These are phyloP conservation scores for Gamsiella multidivaricata DNA, from an alignment of 192 early-diverging fungal genomes.

Conservation along the genomic window DNA sequence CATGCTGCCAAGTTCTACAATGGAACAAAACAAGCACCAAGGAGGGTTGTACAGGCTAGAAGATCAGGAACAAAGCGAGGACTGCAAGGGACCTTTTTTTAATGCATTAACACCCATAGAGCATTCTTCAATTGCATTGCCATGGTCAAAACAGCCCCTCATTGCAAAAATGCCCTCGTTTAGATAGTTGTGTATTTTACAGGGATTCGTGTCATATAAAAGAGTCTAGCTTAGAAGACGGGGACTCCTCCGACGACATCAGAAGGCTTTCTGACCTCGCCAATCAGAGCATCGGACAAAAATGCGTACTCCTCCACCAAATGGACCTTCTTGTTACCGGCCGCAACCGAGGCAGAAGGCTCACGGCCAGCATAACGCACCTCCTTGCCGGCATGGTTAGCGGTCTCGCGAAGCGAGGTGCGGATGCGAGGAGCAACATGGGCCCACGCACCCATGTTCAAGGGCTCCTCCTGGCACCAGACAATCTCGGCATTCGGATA, in stretches of 20 bases:
- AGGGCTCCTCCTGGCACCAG: slow-evolving; percentile 96
- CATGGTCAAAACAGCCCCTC: too few species aligned
- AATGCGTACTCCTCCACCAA: slow-evolving; percentile 83
- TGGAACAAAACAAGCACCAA: too few species aligned
- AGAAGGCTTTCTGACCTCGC: slow-evolving; percentile 72
- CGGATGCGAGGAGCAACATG: slow-evolving; percentile 89
- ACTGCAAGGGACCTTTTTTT: too few species aligned
- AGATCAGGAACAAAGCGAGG: too few species aligned
- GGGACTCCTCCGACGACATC: slow-evolving; percentile 79
- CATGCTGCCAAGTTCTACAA: too few species aligned
- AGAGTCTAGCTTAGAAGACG: too few species aligned
- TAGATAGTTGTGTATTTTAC: too few species aligned
- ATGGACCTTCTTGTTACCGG: slow-evolving; percentile 96
- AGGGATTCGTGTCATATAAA: too few species aligned
- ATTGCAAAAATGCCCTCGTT: too few species aligned
- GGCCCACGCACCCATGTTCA: slow-evolving; percentile 93
- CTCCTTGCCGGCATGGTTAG: slow-evolving; percentile 69
- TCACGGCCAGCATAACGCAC: slow-evolving; percentile 79
- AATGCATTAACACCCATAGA: too few species aligned
- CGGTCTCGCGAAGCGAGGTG: slow-evolving; percentile 81
- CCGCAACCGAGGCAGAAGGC: slow-evolving; percentile 87
- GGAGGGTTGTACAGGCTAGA: too few species aligned
- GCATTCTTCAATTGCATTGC: too few species aligned
- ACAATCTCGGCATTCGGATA: slow-evolving; percentile 93
- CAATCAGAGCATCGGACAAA: slow-evolving; percentile 77